Percentiles rank a stretch among this genome's conserved stretches.
These are phyloP conservation scores for Ophiosphaerella korrae DNA, from an alignment of 2,329 filamentous ascomycete genomes.

Conservation along the genomic window DNA sequence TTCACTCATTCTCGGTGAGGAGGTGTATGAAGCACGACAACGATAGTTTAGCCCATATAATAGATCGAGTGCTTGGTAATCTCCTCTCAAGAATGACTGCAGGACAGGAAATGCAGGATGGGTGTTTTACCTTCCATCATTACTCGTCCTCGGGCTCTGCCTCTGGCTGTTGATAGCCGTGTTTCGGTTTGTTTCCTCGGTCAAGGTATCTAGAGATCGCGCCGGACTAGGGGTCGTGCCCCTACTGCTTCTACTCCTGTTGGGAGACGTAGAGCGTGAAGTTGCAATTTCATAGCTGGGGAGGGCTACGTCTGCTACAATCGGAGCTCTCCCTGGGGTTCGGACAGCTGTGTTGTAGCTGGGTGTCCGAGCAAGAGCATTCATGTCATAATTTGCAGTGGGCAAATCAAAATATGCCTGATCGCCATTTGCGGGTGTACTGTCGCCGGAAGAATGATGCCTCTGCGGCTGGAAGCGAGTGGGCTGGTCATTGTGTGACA, in stretches of 20 bases:
- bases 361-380: slow-evolving; percentile 54
- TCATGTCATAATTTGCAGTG: slow-evolving; percentile 47
- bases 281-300: slow-evolving; percentile 55
- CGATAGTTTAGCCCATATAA: background rate
- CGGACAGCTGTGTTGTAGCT: slow-evolving; percentile 58
- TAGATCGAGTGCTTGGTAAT: too few relatives aligned
- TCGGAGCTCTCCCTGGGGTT: slow-evolving; percentile 49
- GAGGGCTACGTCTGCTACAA: slow-evolving; percentile 44
- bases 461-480: slow-evolving; percentile 30
- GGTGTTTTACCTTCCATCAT: slow-evolving; percentile 32
- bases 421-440: slow-evolving; percentile 36
- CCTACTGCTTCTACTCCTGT: slow-evolving; percentile 34
- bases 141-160: slow-evolving; percentile 31
- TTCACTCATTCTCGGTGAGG: background rate
- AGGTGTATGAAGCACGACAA: background rate
- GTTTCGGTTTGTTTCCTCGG: slow-evolving; percentile 46
- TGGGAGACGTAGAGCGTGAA: slow-evolving; percentile 49
- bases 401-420: slow-evolving; percentile 31
- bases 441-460: slow-evolving; percentile 44
- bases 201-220: slow-evolving; percentile 40
- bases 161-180: slow-evolving; percentile 41
- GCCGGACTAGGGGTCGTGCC: slow-evolving; percentile 42
- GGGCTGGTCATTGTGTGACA: slow-evolving; percentile 42
- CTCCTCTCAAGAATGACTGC: background rate
- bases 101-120: slow-evolving; percentile 7